Evolutionary conservation across 2,329 filamentous ascomycete species (phyloP).

Genomic region (Sclerotiophoma versabilis): DNA sequence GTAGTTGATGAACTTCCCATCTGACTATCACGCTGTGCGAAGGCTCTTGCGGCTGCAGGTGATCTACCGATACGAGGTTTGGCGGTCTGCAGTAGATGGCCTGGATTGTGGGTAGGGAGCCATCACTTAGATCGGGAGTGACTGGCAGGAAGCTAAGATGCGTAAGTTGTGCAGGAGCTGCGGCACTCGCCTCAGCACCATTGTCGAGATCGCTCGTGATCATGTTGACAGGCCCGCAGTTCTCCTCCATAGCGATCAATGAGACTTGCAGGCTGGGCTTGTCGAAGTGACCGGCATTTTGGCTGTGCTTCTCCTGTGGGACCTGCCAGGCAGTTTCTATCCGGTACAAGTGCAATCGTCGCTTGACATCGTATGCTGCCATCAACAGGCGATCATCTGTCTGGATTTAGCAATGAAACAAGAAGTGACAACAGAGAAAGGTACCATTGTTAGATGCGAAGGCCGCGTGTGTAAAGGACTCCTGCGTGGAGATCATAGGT

Average conservation of each 20-base stretch:
- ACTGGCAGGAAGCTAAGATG: constrained; percentile 77
- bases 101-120: constrained; percentile 69
- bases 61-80: constrained; percentile 44
- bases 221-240: constrained; percentile 40
- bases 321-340: constrained; percentile 77
- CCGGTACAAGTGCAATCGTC: constrained; percentile 76
- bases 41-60: constrained; percentile 67
- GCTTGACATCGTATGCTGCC: constrained; percentile 71
- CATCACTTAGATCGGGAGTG: constrained; percentile 67
- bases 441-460: constrained; percentile 72
- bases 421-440: no score
- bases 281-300: constrained; percentile 52
- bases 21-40: constrained; percentile 78
- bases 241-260: constrained; percentile 38
- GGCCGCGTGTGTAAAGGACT: constrained; percentile 50
- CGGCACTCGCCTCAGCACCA: constrained; percentile 31
- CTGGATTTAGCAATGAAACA: background rate
- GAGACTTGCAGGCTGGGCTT: constrained; percentile 43
- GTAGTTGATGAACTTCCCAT: constrained; percentile 77
- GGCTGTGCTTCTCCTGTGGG: constrained; percentile 63
- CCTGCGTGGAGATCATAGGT: constrained; percentile 69
- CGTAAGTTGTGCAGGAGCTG: constrained; percentile 61
- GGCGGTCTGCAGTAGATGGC: constrained; percentile 72
- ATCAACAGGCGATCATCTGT: constrained; percentile 64
- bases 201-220: constrained; percentile 32